Percentiles rank a stretch among this genome's conserved stretches.
Conservation (phyloP, 2,329 filamentous ascomycete genomes). For the Fusarium secorum region DNA sequence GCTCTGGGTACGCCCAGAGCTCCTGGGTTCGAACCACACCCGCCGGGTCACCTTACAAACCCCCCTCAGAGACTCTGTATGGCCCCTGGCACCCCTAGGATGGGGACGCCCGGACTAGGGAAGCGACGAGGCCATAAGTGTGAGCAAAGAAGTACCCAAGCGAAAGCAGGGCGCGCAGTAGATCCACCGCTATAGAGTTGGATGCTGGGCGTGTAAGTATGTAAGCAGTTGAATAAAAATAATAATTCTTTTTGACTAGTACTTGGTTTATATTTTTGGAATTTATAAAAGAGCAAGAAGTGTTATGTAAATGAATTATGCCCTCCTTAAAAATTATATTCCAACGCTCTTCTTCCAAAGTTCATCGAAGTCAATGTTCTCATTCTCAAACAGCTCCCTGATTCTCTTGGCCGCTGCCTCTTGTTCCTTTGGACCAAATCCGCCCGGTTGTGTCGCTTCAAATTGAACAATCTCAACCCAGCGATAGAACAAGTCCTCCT, state of each 20-base stretch:
- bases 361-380: slow-evolving; percentile 82
- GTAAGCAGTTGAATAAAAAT: background rate
- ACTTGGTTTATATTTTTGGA: background rate
- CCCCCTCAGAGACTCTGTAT: slow-evolving; percentile 36
- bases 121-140: slow-evolving; percentile 31
- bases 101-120: slow-evolving; percentile 10
- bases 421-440: slow-evolving; percentile 79
- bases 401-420: slow-evolving; percentile 76
- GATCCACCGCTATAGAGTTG: slow-evolving; percentile 31
- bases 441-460: slow-evolving; percentile 79
- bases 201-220: slow-evolving; percentile 16
- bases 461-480: slow-evolving; percentile 95
- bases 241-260: background rate
- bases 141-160: slow-evolving; percentile 43
- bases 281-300: background rate
- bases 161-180: slow-evolving; percentile 44
- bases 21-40: slow-evolving; percentile 8
- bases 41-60: background rate
- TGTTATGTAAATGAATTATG: background rate
- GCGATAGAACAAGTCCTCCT: slow-evolving; percentile 88
- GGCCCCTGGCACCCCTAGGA: slow-evolving; percentile 25
- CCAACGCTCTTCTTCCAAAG: slow-evolving; percentile 70
- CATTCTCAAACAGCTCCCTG: slow-evolving; percentile 74
- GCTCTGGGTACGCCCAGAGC: background rate
- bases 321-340: background rate